Percentiles rank a stretch among this genome's conserved stretches.
phyloP scores from a whole-genome alignment of 306 rosid species.

The Cicer bijugum region DNA sequence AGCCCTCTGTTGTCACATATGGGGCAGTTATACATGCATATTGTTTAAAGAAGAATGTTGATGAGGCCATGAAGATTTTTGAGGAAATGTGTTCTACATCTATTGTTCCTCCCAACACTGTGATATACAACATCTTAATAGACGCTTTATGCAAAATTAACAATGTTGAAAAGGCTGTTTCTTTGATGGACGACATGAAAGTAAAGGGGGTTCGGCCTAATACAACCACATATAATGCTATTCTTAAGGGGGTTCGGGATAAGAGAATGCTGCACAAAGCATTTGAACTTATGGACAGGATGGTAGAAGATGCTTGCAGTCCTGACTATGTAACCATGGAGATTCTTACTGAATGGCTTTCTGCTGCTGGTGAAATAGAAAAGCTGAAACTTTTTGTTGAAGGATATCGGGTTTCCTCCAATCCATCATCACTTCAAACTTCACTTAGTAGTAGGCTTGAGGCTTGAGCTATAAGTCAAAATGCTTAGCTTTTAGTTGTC shows the following conservation, averaged over 20 bases:
- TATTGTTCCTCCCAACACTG: conserved; percentile 67
- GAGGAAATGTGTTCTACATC: conserved; percentile 57
- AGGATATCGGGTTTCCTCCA: conserved; percentile 49
- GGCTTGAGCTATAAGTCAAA: conserved; percentile 16
- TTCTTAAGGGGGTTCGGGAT: conserved; percentile 61
- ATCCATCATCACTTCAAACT: conserved; percentile 17
- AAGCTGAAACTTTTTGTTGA: conserved; percentile 54
- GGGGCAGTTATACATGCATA: conserved; percentile 76
- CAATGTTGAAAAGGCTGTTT: conserved; percentile 57
- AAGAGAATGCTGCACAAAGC: conserved; percentile 61
- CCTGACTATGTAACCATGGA: conserved; percentile 79
- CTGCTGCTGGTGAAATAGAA: conserved; percentile 55
- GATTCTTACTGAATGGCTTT: conserved; percentile 79
- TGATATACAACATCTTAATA: conserved; percentile 65
- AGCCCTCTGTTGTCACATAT: conserved; percentile 68
- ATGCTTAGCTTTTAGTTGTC: conserved; percentile 18
- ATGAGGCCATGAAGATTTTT: conserved; percentile 68
- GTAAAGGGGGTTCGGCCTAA: conserved; percentile 60
- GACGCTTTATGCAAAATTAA: conserved; percentile 66
- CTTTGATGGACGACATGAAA: conserved; percentile 68
- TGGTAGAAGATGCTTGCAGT: conserved; percentile 66
- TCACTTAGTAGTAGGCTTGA: conserved; percentile 13
- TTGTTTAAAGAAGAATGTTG: conserved; percentile 58
- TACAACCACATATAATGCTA: conserved; percentile 65
- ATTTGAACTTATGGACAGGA: conserved; percentile 63